Evolutionary conservation across 306 rosid species (phyloP), one percentile per base, ranked within the genome.

Genomic region (Cucumis hystrix): DNA sequence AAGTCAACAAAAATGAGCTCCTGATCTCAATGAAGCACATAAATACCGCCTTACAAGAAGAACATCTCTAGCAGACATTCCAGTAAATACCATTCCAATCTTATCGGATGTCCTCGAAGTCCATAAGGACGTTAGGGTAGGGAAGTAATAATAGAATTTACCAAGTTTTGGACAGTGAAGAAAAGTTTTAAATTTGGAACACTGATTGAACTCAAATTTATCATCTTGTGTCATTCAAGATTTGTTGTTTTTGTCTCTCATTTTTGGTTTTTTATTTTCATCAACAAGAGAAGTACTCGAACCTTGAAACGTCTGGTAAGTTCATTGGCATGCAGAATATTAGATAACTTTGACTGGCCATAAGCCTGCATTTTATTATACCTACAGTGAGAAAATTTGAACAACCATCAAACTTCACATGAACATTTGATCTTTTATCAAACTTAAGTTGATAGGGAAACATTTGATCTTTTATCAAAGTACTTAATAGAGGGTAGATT

Each of bases 341-440:
- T 95, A 56, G 97, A 92, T 71, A 95, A 91, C 89, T 95, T 95
- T 60, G 99, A 91, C 62, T 92, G 98, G 80, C 98, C 98, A 79
- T 95, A 95, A 58, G 99, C 99, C 41, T 77, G 57, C 77, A 85
- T 79, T 49, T 84, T 87, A 72, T 16, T 82, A 85, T 91, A 94
- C 83, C 98, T 94, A 88, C 79, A 80, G 59, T 52, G 18, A 72
- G 56, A 40, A 65, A 58, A 39, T 30, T 10, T 75, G n/a, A 51
- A 67, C 23, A 40, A 49, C 80, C 54, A 30, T 67, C 43, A 56
- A 69, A 57, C 51, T 56, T 56, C 21, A 55, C 60, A 72, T 64
- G 73, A 77, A 72, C 30, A 14, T 39, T 17, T 56, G 37, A 33
- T 4, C 37, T 33, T 33, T 33, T 33, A 33, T 4, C 37, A 33